Evolutionary conservation across 257 asterid genomes (phyloP).

Genomic region (Solanum stenotomum): DNA sequence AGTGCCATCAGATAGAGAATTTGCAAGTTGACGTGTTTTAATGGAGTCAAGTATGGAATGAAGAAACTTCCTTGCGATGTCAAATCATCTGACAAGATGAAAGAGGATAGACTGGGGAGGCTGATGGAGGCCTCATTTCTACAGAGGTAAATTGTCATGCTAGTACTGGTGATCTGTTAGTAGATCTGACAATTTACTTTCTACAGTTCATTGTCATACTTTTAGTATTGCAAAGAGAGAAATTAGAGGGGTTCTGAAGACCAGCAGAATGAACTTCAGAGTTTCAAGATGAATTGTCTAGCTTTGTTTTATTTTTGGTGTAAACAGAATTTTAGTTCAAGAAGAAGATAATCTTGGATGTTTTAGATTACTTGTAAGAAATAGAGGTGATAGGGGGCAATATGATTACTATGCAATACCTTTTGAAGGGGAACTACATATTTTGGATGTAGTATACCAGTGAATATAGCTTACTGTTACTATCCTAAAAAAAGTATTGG

Average conservation of each 20-base stretch:
- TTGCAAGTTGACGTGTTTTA: neutral
- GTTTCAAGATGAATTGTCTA: neutral
- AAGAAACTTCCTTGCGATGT: neutral
- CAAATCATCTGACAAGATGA: neutral
- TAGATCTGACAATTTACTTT: neutral
- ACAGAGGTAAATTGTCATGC: neutral
- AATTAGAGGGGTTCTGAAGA: neutral
- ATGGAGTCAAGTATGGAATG: neutral
- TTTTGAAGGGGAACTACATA: neutral
- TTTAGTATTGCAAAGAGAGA: neutral
- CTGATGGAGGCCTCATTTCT: neutral
- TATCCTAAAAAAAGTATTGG: neutral
- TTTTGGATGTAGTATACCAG: neutral
- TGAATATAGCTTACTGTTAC: neutral
- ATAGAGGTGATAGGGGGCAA: neutral
- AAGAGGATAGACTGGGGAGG: neutral
- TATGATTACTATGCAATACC: neutral
- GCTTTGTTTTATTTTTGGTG: neutral
- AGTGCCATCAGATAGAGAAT: neutral
- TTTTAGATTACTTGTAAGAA: neutral
- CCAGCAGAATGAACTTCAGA: neutral
- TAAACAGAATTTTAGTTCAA: neutral
- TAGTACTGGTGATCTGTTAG: neutral
- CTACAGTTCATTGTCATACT: neutral
- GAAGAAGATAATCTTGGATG: neutral